Conservation (phyloP, 2,329 filamentous ascomycete species). For the Massarina eburnea region DNA sequence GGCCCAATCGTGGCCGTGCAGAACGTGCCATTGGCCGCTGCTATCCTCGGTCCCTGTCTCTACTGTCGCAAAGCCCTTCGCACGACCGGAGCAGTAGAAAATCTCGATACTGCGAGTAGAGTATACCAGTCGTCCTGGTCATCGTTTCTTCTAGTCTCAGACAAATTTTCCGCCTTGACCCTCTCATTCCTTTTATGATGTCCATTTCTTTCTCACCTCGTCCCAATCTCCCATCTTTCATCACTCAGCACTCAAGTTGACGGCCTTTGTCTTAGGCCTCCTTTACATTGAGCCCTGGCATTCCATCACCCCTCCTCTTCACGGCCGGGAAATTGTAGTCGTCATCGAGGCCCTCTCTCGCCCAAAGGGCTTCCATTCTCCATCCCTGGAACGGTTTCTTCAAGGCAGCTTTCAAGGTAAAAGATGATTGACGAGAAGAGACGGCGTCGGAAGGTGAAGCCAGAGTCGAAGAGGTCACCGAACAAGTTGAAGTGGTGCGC, state of each 20-base stretch:
- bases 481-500: not conserved
- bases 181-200: too few species aligned
- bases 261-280: not conserved
- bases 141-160: too few species aligned
- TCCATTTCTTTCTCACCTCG: not conserved
- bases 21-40: too few species aligned
- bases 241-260: too few species aligned
- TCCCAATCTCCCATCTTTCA: not conserved
- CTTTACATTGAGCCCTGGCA: not conserved
- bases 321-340: conserved; percentile 39
- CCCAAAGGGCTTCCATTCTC: conserved; percentile 35
- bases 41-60: too few species aligned
- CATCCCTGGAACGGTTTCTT: conserved; percentile 41
- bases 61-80: too few species aligned
- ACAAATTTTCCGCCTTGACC: too few species aligned
- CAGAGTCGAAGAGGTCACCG: not conserved
- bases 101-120: too few species aligned
- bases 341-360: conserved; percentile 36
- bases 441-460: not conserved
- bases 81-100: too few species aligned
- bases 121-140: too few species aligned
- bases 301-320: conserved; percentile 7
- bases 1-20: too few species aligned
- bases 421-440: conserved; percentile 7
- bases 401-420: conserved; percentile 22